phyloP scores from a whole-genome alignment of 805 yeast species.

The Clavispora vitiphila region DNA sequence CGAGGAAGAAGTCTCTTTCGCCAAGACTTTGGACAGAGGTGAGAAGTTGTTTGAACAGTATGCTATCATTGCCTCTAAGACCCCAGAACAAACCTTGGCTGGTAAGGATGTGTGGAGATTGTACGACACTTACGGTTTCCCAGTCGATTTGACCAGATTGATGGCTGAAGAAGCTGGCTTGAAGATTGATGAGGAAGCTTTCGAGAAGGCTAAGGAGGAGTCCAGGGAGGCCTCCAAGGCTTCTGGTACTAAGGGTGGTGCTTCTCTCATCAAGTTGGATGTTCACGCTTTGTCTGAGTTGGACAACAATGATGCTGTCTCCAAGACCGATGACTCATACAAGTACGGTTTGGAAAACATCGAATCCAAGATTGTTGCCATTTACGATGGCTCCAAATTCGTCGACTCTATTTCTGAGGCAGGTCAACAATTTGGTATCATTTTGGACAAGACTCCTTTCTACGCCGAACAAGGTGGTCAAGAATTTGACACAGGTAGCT shows the following conservation, averaged over 20 bases:
- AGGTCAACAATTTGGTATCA: slow-evolving; percentile 62
- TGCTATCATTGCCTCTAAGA: slow-evolving; percentile 74
- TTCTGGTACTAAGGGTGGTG: slow-evolving; percentile 56
- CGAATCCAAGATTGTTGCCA: slow-evolving; percentile 63
- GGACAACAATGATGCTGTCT: slow-evolving; percentile 50
- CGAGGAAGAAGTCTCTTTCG: slow-evolving; percentile 93
- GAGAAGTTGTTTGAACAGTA: slow-evolving; percentile 94
- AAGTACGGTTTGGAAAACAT: slow-evolving; percentile 74
- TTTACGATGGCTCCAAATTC: slow-evolving; percentile 64
- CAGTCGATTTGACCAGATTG: slow-evolving; percentile 93
- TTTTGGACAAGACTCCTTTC: slow-evolving; percentile 87
- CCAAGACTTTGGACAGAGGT: slow-evolving; percentile 96
- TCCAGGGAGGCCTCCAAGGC: slow-evolving; percentile 96
- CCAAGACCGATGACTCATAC: slow-evolving; percentile 77
- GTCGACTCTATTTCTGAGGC: slow-evolving; percentile 39
- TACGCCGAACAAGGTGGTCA: slow-evolving; percentile 99
- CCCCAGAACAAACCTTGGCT: slow-evolving; percentile 68
- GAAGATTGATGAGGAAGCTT: slow-evolving; percentile 86
- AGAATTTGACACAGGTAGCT: slow-evolving; percentile 90
- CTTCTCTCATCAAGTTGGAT: slow-evolving; percentile 69
- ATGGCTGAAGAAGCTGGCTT: slow-evolving; percentile 99
- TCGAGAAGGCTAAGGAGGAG: slow-evolving; percentile 83
- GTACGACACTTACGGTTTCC: slow-evolving; percentile 98
- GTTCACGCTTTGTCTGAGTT: slow-evolving; percentile 83
- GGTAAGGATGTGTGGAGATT: slow-evolving; percentile 98